Percentiles rank a stretch among this genome's conserved stretches.
These are phyloP conservation scores for Rhizophagus prolifer DNA, from an alignment of 192 early-diverging fungal genomes.

Conservation along the genomic window DNA sequence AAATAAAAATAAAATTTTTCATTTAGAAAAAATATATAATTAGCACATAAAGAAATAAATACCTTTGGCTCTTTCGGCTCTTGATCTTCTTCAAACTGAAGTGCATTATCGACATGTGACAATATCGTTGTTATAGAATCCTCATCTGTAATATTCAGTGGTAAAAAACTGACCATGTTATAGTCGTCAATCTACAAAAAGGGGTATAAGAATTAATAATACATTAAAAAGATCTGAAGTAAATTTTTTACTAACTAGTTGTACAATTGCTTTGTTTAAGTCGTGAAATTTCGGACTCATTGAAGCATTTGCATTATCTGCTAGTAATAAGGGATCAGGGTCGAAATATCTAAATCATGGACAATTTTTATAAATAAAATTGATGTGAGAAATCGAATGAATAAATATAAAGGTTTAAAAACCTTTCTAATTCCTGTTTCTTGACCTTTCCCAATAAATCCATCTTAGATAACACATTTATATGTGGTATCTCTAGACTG, in stretches of 20 bases:
- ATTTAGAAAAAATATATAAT: too few species aligned
- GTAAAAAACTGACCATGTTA: conserved; percentile 95
- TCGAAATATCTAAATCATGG: conserved; percentile 72
- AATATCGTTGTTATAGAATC: conserved; percentile 87
- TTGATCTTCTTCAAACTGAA: conserved; percentile 97
- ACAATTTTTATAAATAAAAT: neutral
- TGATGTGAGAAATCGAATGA: neutral
- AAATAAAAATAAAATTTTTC: neutral
- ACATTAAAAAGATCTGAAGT: neutral
- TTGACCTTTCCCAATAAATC: conserved; percentile 77
- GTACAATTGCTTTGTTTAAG: conserved; percentile 87
- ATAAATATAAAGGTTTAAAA: neutral
- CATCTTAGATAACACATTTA: conserved; percentile 98
- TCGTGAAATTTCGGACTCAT: conserved; percentile 78
- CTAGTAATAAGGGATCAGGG: conserved; percentile 82
- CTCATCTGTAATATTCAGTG: conserved; percentile 92
- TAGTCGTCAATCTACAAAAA: conserved; percentile 82
- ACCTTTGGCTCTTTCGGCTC: conserved; percentile 80
- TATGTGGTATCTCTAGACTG: conserved; percentile 95
- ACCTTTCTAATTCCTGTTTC: conserved; percentile 61
- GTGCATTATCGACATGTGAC: conserved; percentile 88
- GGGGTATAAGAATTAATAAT: neutral
- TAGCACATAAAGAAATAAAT: neutral
- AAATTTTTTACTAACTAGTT: conserved; percentile 51
- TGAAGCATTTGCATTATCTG: conserved; percentile 75